Evolutionary conservation across 139 green algal species (phyloP).

Genomic region (Micractinium sp.): DNA sequence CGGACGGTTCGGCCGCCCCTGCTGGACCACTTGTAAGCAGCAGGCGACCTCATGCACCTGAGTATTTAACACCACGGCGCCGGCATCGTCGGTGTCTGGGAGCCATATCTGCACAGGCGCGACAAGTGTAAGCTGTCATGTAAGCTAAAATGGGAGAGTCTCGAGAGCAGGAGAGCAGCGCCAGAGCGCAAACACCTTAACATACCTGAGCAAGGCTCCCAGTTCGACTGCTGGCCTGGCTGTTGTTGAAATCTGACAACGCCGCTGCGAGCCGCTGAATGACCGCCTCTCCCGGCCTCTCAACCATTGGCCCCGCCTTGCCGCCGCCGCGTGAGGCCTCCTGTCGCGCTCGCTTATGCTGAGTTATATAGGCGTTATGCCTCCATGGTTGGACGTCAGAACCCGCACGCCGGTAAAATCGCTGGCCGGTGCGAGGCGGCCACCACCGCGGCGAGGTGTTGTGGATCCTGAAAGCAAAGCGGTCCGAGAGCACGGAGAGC

Average conservation of each 20-base stretch:
- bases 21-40: not conserved
- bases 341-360: too few species aligned
- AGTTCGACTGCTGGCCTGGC: not conserved
- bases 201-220: conserved; percentile 26
- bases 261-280: not conserved
- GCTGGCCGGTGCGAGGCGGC: too few species aligned
- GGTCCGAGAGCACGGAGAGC: too few species aligned
- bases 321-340: too few species aligned
- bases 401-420: too few species aligned
- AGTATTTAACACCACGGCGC: conserved; percentile 43
- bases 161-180: not conserved
- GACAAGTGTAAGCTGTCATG: not conserved
- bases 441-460: too few species aligned
- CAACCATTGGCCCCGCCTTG: too few species aligned
- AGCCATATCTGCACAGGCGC: conserved; percentile 48
- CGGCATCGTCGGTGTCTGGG: conserved; percentile 39
- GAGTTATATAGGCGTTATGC: too few species aligned
- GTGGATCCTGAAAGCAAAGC: too few species aligned
- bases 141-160: too few species aligned
- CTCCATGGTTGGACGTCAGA: too few species aligned
- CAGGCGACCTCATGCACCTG: too few species aligned
- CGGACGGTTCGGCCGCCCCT: not conserved
- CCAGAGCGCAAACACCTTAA: not conserved
- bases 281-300: not conserved
- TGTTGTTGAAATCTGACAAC: conserved; percentile 18